These are phyloP conservation scores for Tillandsia leiboldiana DNA, from an alignment of 176 grass and related monocot species.

Conservation along the genomic window DNA sequence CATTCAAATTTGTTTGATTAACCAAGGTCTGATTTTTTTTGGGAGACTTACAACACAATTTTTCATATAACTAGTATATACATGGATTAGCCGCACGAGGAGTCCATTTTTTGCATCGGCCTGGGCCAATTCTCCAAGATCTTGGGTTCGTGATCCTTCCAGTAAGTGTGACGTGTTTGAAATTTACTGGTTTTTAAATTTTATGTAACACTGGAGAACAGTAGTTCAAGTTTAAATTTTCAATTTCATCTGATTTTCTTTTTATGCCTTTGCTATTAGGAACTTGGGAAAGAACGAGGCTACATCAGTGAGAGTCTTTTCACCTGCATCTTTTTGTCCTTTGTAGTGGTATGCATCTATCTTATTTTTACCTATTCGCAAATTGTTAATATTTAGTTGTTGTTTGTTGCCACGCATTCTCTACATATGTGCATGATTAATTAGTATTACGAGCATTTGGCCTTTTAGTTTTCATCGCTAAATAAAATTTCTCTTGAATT, in stretches of 20 bases:
- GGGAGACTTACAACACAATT: constrained; percentile 5
- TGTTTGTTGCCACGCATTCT: not conserved
- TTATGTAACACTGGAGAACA: not conserved
- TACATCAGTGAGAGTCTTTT: constrained; percentile 84
- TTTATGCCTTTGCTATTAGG: constrained; percentile 31
- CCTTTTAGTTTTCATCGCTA: too few species aligned
- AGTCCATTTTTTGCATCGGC: constrained; percentile 94
- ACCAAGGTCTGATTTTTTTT: not conserved
- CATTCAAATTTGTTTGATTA: not conserved
- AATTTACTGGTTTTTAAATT: constrained; percentile 15
- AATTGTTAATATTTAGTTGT: not conserved
- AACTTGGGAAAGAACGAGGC: constrained; percentile 69
- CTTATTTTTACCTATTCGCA: not conserved
- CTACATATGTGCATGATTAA: not conserved
- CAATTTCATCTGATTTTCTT: constrained; percentile 6
- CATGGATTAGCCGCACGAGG: constrained; percentile 93
- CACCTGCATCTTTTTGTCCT: constrained; percentile 69
- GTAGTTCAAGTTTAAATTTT: constrained; percentile 7
- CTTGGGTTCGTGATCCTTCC: constrained; percentile 94
- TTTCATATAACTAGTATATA: constrained; percentile 69
- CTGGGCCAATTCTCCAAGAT: constrained; percentile 82
- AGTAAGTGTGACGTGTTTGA: constrained; percentile 35
- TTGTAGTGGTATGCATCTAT: constrained; percentile 54
- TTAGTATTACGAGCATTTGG: not conserved
- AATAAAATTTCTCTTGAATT: too few species aligned